These are phyloP conservation scores for Metroxylon sagu DNA, from an alignment of 176 grass and related monocot species.

Conservation along the genomic window DNA sequence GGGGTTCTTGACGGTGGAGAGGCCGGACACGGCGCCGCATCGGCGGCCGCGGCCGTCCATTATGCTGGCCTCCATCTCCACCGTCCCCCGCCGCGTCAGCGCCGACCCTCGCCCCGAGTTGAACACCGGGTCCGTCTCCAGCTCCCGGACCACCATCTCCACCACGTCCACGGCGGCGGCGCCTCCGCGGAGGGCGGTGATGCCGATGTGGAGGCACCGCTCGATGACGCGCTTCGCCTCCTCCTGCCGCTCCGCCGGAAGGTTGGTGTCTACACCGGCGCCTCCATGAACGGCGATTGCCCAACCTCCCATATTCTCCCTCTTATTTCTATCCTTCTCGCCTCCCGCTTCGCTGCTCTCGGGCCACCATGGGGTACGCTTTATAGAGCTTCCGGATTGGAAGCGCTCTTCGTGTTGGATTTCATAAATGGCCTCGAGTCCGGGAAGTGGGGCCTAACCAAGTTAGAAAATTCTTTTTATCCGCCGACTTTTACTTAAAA, in stretches of 20 bases:
- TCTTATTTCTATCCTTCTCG: no score
- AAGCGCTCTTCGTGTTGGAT: no score
- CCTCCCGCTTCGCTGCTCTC: no score
- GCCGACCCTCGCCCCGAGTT: constrained; percentile 20
- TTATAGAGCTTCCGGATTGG: no score
- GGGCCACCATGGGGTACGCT: no score
- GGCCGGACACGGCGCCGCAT: constrained; percentile 15
- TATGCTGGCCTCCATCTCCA: constrained; percentile 24
- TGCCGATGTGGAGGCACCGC: neutral
- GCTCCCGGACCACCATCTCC: constrained; percentile 18
- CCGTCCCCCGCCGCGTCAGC: constrained; percentile 9
- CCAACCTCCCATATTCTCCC: constrained; percentile 1
- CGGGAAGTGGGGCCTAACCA: no score
- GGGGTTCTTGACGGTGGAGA: constrained; percentile 20
- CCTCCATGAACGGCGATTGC: constrained; percentile 19
- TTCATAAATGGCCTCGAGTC: no score
- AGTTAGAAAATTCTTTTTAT: no score
- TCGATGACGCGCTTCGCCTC: constrained; percentile 4
- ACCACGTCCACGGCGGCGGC: constrained; percentile 11
- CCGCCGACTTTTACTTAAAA: no score
- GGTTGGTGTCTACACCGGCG: constrained; percentile 5
- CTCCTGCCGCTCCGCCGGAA: constrained; percentile 14
- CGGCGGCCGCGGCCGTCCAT: constrained; percentile 22
- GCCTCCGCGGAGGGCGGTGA: neutral
- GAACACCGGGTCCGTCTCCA: constrained; percentile 23